Conservation (phyloP, 2,329 filamentous ascomycete genomes). For the Knufia fluminis region DNA sequence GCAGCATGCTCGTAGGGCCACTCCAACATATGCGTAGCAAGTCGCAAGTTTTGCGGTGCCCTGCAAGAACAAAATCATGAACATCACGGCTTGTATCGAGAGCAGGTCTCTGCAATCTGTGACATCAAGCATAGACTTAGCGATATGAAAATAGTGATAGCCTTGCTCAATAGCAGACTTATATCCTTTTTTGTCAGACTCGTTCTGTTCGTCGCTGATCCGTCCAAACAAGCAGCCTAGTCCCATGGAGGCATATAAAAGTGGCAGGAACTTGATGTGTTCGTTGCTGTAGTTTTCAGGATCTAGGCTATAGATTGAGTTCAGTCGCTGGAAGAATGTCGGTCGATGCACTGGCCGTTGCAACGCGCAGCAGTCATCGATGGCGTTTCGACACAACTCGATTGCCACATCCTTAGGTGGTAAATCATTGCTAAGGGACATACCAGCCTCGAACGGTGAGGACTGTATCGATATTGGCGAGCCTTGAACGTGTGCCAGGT, state of each 20-base stretch:
- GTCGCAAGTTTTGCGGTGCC: conserved; percentile 68
- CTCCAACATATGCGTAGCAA: conserved; percentile 72
- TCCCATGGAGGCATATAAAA: conserved; percentile 61
- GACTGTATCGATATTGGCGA: conserved; percentile 54
- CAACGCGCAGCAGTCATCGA: conserved; percentile 54
- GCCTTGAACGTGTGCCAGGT: conserved; percentile 54
- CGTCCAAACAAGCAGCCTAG: conserved; percentile 63
- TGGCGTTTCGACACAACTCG: conserved; percentile 48
- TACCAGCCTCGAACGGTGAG: conserved; percentile 52
- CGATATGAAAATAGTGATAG: conserved; percentile 64
- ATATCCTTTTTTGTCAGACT: conserved; percentile 39
- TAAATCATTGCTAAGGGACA: conserved; percentile 50
- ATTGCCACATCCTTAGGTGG: conserved; percentile 54
- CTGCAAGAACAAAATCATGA: conserved; percentile 74
- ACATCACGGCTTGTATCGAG: conserved; percentile 65
- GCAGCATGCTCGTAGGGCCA: conserved; percentile 65
- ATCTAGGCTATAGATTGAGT: conserved; percentile 65
- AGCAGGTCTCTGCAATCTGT: conserved; percentile 61
- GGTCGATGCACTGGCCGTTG: conserved; percentile 72
- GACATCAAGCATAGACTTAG: conserved; percentile 54
- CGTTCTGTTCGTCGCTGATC: conserved; percentile 42
- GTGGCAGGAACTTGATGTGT: conserved; percentile 59
- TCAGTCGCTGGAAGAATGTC: conserved; percentile 66
- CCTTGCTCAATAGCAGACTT: conserved; percentile 46
- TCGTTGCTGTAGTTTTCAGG: conserved; percentile 53